These are phyloP conservation scores for Asterionellopsis glacialis DNA, from an alignment of 108 stramenopile genomes.

Conservation along the genomic window DNA sequence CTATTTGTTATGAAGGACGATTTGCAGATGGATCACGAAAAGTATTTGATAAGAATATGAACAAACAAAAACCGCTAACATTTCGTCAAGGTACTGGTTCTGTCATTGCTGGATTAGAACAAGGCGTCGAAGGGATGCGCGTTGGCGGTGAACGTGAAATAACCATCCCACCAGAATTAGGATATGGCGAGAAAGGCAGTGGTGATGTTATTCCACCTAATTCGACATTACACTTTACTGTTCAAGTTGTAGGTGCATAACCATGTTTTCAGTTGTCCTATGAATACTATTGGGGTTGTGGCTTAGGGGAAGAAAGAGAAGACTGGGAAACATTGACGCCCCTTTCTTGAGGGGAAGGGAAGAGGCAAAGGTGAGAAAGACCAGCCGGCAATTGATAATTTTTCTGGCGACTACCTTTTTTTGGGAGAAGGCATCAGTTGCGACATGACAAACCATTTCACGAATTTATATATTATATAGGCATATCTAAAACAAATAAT, in stretches of 20 bases:
- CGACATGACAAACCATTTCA: no score
- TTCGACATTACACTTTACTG: neutral
- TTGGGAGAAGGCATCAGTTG: no score
- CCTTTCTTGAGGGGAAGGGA: no score
- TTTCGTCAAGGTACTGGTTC: slow-evolving; percentile 51
- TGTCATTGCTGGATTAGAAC: slow-evolving; percentile 52
- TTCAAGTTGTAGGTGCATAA: neutral
- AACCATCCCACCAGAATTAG: slow-evolving; percentile 40
- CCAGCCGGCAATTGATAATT: no score
- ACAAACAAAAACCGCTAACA: slow-evolving; percentile 30
- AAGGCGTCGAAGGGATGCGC: slow-evolving; percentile 58
- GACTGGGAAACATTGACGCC: no score
- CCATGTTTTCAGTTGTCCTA: no score
- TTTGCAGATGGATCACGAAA: slow-evolving; percentile 36
- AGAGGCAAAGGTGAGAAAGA: no score
- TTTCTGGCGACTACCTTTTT: no score
- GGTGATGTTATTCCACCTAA: slow-evolving; percentile 3
- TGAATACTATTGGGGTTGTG: no score
- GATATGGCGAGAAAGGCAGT: slow-evolving; percentile 20
- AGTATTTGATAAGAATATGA: slow-evolving; percentile 39
- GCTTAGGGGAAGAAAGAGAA: no score
- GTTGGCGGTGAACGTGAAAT: slow-evolving; percentile 48
- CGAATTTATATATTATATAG: no score
- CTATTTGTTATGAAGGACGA: slow-evolving; percentile 38
- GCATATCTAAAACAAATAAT: no score